Evolutionary conservation across 2,329 filamentous ascomycete genomes (phyloP), one percentile per base, ranked within the genome.

Genomic region (Beauveria varroae): DNA sequence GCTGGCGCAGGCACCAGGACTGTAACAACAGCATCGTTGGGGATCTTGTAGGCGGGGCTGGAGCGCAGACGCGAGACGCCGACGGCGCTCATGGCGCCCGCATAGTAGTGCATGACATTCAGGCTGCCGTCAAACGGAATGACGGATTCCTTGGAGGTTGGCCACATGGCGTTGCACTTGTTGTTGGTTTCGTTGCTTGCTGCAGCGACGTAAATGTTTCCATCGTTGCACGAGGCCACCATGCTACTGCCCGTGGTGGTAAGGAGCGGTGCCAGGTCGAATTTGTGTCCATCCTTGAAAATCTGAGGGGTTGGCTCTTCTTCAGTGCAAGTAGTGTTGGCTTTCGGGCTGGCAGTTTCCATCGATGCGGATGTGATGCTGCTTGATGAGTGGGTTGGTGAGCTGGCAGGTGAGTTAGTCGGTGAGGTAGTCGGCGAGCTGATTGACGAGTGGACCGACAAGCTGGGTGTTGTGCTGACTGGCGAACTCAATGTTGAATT

Each of bases 21-120:
- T 9, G 70, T 64, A 2, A 64, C 40, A 4, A 67, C 67, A 5
- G 61, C 61, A 3, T 49, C 44, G 2, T 30, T 56, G 6, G 70
- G 69, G 3, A 67, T 63, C 18, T 63, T 49, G 3, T 53, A 41
- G 8, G 62, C 61, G 52, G 66, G 60, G 14, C 67, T 65, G 37
- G 67, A 59, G 6, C 71, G 68, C 7, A 74, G 64, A 4, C 70
- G 69, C 2, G 66, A 70, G 7, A 74, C 71, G n/a, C 72, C 71
- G 6, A 68, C 47, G 5, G 49, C 58, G 16, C 60, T 60, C 71
- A 75, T 74, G 58, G 70, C 69, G 61, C 73, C 65, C 20, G 63
- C 63, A 66, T 73, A 73, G 68, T 72, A 74, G 65, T 74, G 70
- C 65, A 74, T 66, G 10, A 70, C 53, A n/a, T 68, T 64, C 7